These are phyloP conservation scores for Ilex paraguariensis DNA, from an alignment of 305 asterid genomes.

Conservation along the genomic window DNA sequence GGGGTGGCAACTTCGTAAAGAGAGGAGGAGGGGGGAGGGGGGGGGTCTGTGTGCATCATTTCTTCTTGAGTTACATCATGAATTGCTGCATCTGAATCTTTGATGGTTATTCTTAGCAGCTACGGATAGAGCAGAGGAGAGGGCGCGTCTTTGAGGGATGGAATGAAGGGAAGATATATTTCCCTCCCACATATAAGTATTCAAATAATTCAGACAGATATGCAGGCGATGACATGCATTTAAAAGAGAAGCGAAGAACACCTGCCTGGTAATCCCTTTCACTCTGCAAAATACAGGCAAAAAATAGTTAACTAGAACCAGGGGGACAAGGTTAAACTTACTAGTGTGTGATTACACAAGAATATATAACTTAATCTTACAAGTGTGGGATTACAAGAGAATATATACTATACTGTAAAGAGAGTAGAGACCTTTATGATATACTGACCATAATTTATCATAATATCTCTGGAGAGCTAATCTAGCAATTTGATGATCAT, in stretches of 20 bases:
- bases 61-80: too few species aligned
- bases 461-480: neutral
- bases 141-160: constrained; percentile 7
- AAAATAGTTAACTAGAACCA: too few species aligned
- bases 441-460: neutral
- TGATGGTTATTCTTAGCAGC: neutral
- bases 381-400: too few species aligned
- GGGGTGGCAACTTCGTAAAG: too few species aligned
- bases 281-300: too few species aligned
- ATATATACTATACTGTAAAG: too few species aligned
- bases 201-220: constrained; percentile 6
- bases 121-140: neutral
- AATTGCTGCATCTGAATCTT: too few species aligned
- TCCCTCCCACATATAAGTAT: constrained; percentile 5
- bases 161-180: constrained; percentile 8
- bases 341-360: too few species aligned
- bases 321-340: too few species aligned
- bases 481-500: neutral
- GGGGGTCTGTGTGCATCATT: too few species aligned
- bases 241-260: constrained; percentile 5
- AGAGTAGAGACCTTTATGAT: neutral
- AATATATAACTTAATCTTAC: too few species aligned
- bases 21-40: too few species aligned
- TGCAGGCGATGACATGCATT: neutral
- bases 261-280: constrained; percentile 4